Evolutionary conservation across 345 rosid species (phyloP).

Genomic region (Cardamine chenopodiifolia): DNA sequence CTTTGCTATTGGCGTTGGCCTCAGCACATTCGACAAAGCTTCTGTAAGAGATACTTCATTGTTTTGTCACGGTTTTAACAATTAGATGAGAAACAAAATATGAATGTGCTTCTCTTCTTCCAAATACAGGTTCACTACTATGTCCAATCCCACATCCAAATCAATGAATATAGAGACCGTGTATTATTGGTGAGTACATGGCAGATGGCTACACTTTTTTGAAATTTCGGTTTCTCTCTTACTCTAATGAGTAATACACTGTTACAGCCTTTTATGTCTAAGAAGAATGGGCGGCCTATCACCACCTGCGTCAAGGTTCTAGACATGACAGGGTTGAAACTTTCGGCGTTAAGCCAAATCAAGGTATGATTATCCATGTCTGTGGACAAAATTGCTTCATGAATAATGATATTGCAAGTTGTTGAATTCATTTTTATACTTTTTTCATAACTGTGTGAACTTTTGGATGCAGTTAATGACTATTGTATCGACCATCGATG

Average conservation of each 20-base stretch:
- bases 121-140: constrained; percentile 74
- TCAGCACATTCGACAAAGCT: constrained; percentile 88
- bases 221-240: background rate
- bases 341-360: constrained; percentile 84
- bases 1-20: constrained; percentile 79
- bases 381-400: background rate
- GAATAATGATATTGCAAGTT: background rate
- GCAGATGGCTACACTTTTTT: background rate
- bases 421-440: background rate
- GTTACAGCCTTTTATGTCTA: constrained; percentile 80
- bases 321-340: constrained; percentile 92
- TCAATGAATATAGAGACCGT: constrained; percentile 89
- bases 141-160: constrained; percentile 93
- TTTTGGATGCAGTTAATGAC: constrained; percentile 74
- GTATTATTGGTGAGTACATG: constrained; percentile 71
- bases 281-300: constrained; percentile 74
- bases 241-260: constrained; percentile 12
- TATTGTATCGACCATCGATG: constrained; percentile 79
- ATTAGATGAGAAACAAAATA: background rate
- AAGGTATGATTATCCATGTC: constrained; percentile 55
- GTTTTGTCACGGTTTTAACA: background rate
- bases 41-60: constrained; percentile 63
- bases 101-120: constrained; percentile 15
- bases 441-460: background rate
- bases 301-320: constrained; percentile 84